Evolutionary conservation across 495 filamentous ascomycete species (phyloP).

Genomic region (Pseudomonodictys pantanalensis): DNA sequence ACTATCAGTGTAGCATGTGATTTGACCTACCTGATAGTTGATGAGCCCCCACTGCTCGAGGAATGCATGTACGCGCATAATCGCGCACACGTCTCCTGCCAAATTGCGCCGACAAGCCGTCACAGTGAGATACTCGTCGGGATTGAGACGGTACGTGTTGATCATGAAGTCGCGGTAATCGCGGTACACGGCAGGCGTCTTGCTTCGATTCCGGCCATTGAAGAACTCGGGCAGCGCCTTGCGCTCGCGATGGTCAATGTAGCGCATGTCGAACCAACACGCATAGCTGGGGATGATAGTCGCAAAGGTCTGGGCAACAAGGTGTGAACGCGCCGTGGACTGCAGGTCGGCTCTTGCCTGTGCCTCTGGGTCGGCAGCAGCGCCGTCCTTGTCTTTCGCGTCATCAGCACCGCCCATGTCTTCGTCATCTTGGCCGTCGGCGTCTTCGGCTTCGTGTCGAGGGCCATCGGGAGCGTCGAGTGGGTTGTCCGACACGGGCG

Average conservation of each 20-base stretch:
- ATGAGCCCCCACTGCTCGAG: constrained; percentile 99
- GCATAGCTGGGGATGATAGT: constrained; percentile 96
- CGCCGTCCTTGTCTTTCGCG: constrained; percentile 48
- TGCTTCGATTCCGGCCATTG: constrained; percentile 95
- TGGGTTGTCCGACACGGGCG: constrained; percentile 70
- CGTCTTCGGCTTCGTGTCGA: constrained; percentile 60
- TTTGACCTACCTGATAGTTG: constrained; percentile 82
- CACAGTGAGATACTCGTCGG: constrained; percentile 92
- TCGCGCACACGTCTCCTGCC: constrained; percentile 95
- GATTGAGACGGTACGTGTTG: constrained; percentile 95
- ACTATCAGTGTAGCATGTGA: not conserved
- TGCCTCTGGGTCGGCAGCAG: constrained; percentile 27
- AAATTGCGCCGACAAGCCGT: constrained; percentile 96
- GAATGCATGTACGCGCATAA: constrained; percentile 97
- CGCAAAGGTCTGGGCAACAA: constrained; percentile 85
- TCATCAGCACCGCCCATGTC: constrained; percentile 77
- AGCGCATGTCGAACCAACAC: constrained; percentile 97
- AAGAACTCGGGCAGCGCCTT: constrained; percentile 96
- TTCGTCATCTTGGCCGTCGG: constrained; percentile 67
- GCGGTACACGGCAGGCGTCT: constrained; percentile 95
- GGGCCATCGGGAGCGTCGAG: constrained; percentile 81
- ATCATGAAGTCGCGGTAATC: constrained; percentile 99
- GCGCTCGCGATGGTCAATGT: constrained; percentile 79
- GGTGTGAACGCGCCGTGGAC: constrained; percentile 79
- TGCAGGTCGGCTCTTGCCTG: constrained; percentile 71